Base-by-base conservation (phyloP, 352 stramenopile genomes). In the Globisporangium recalcitrans region DNA sequence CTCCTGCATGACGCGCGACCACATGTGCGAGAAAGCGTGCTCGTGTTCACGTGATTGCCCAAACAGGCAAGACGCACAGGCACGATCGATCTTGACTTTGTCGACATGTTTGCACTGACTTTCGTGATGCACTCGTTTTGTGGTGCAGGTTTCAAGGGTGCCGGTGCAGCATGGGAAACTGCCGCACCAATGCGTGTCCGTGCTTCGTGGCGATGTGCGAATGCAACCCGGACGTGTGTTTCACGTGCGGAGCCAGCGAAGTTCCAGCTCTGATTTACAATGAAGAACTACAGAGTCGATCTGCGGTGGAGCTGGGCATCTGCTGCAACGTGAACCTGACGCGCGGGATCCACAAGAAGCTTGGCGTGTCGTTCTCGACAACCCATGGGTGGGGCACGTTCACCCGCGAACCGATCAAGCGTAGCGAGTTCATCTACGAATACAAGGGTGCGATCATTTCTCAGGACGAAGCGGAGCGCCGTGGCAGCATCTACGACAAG, bases 401-500 rank as follows among this genome's bases (percentile, higher is more conserved):
- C 68, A 75, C 79, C 16, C 68, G 72, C 46, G 75, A 89, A 64
- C 62, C 73, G 13, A 85, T 89, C 69, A 83, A 83, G 57, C 70
- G 75, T 38, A 73, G 74, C 4, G 80, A 89, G 44, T 87, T 89
- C 48, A 85, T 89, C 46, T 89, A 86, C 62, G 80, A 89, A 58
- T 89, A 89, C 53, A 74, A 76, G 27, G 78, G 80, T 34, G 78
- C 74, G 21, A 72, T 89, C 42, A 70, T 89, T 40, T 87, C 80
- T 14, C 80, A 89, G 51, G 78, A 90, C 46, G 81, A 90, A 60
- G 81, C 81, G 2, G 81, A 90, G 68, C 75, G 81, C 0, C 80
- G 81, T 44, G 90, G 89, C 29, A 81, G 61, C 31, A 88, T 97
- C 49, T 95, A 97, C 72, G 88, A 97, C 69, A 85, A 87, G 68